Evolutionary conservation across 495 filamentous ascomycete species (phyloP).

Genomic region (Tetracladium setigerum): DNA sequence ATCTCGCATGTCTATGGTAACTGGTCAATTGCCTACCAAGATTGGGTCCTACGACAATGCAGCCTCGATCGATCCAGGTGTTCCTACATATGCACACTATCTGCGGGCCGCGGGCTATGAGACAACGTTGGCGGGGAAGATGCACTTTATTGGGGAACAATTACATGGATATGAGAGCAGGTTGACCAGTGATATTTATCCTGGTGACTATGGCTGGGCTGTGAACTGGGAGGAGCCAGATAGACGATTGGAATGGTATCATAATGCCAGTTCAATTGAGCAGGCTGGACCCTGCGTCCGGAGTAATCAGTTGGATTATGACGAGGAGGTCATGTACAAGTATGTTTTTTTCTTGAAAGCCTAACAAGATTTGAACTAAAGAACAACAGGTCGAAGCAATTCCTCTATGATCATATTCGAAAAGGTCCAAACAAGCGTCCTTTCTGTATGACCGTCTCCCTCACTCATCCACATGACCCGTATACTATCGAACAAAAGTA

Average conservation of each 20-base stretch:
- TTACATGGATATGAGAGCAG: constrained; percentile 84
- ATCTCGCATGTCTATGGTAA: constrained; percentile 83
- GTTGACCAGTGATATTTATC: constrained; percentile 88
- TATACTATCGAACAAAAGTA: constrained; percentile 84
- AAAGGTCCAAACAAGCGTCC: constrained; percentile 58
- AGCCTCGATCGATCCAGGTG: constrained; percentile 61
- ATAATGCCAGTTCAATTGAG: constrained; percentile 83
- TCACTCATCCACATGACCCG: constrained; percentile 87
- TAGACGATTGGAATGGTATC: constrained; percentile 79
- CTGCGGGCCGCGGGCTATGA: constrained; percentile 78
- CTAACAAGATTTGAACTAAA: not conserved
- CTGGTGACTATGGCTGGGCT: constrained; percentile 82
- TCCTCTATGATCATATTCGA: constrained; percentile 75
- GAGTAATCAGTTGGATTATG: constrained; percentile 90
- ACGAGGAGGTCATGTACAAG: constrained; percentile 87
- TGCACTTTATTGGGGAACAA: constrained; percentile 93
- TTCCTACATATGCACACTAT: constrained; percentile 84
- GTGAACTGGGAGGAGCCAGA: constrained; percentile 88
- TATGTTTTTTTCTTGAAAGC: too few species aligned
- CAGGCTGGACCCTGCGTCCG: constrained; percentile 76
- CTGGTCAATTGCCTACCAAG: constrained; percentile 76
- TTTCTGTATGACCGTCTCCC: constrained; percentile 80
- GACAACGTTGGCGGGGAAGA: constrained; percentile 85
- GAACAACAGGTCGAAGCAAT: constrained; percentile 61
- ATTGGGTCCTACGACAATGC: constrained; percentile 88